Evolutionary conservation across 2,329 filamentous ascomycete species (phyloP), one percentile per base, ranked within the genome.

Genomic region (Pseudogymnoascus destructans): DNA sequence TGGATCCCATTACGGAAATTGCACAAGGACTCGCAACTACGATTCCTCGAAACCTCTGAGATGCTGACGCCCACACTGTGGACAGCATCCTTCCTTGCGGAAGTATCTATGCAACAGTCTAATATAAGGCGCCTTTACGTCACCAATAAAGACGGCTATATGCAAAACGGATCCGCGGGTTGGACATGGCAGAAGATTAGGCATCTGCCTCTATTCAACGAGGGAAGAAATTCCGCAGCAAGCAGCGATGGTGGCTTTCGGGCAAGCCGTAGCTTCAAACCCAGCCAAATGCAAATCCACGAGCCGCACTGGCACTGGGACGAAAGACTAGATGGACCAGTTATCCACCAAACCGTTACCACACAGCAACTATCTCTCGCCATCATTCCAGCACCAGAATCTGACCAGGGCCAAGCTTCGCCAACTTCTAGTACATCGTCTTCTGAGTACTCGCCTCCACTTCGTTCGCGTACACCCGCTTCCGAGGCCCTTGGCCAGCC

Each of bases 1-100:
- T 89, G 86, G 78, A 78, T 91, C n/a, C 87, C 87, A 4, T 73
- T 92, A 15, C 80, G 87, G 56, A 91, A 91, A 68, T 73, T 89
- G 2, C 81, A 87, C 67, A 89, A 86, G 66, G 85, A 89, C 59
- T 84, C 84, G 0, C 79, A 82, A 23, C 75, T 92, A 5, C 80
- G 82, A 1, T 90, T 90, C 64, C 74, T 91, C 9, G 79, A 79
- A 5, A 82, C 81, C 1, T 75, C 81, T 1, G 87, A 91, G 68
- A 86, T 91, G 81, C 72, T 86, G 35, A 89, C 84, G 0, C 81
- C 86, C 0, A 79, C 82, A 1, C 70, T 83, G 2, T 92, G 87
- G 87, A 81, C 83, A 57, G 80, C 84, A 2, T 75, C 80, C 8
- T 91, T 91, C 62, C 75, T 92, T 25, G 77, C 77, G 55, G 82